Base-by-base conservation (phyloP, 1,284 basidiomycete genomes). In the Ganoderma lucidum region DNA sequence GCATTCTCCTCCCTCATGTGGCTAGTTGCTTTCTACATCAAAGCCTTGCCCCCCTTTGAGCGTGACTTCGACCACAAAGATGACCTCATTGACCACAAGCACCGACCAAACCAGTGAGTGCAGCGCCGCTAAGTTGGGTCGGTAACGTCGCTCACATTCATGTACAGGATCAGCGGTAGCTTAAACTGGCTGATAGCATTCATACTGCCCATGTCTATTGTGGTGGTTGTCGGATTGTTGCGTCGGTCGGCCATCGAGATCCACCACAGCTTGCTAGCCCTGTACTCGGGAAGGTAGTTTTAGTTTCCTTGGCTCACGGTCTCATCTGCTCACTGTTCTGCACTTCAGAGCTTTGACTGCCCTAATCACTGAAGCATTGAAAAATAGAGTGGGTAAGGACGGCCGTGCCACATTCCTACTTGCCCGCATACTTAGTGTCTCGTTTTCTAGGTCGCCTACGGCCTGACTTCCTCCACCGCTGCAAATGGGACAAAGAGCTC, bases 381-480 rank as follows among this genome's bases (percentile, higher is more conserved):
- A 92, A 73, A 87, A 90, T 73, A 80, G 83, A 75, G 83, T 92
- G 37, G 90, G 89, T 87, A 71, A 75, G 82, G 71, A 42, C 35
- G 10, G 32, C 48, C 48, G 1, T 23, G 23, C 9, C 10, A 37
- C 51, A 39, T 17, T 41, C 28, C 10, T 39, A 15, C 37, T 19
- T 23, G 12, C 56, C 2, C 32, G 17, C 35, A 10, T 56, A n/a
- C 19, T 30, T 51, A 41, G 17, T 45, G 51, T 65, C 39, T 44
- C 6, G 14, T 28, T 23, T 19, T 6, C 8, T 66, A 91, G 90
- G 91, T 56, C 83, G 91, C 19, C 79, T 93, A 17, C 83, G 91
- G 15, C 91, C 91, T 0, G 91, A 93, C 76, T 93, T 93, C 74
- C 83, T 93, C 55, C 81, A 84, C 14, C 84, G 91, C 37, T 92